A percentile compares a stretch with the other conserved stretches of the same genome.
Evolutionary conservation across 179 eudicot species (phyloP).

Genomic region (Carnegiea gigantea): DNA sequence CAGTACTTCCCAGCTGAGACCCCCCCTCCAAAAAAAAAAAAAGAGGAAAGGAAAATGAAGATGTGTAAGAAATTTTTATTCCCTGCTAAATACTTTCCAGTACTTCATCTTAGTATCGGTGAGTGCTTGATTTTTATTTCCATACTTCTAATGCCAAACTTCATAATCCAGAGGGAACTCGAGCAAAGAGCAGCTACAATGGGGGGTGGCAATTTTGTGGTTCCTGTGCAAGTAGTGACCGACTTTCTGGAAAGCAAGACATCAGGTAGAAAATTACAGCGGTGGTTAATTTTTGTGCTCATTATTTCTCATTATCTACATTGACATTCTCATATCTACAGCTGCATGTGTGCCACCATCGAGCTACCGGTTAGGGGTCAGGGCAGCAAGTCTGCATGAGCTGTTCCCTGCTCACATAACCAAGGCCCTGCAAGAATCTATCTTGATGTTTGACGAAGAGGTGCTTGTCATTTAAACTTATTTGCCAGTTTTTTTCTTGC

Average conservation of each 20-base stretch:
- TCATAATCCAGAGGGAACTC: constrained; percentile 51
- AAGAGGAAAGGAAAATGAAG: no score
- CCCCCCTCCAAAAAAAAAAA: no score
- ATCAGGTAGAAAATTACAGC: constrained; percentile 49
- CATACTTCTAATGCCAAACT: constrained; percentile 14
- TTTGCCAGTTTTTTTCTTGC: background rate
- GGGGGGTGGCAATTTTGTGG: constrained; percentile 85
- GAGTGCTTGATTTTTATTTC: background rate
- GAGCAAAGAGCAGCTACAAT: constrained; percentile 70
- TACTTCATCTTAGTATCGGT: background rate
- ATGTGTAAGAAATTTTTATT: no score
- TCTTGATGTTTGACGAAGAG: constrained; percentile 76
- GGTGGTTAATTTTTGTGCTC: background rate
- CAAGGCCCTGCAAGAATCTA: constrained; percentile 73
- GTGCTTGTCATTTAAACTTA: constrained; percentile 30
- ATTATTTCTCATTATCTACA: background rate
- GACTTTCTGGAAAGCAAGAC: constrained; percentile 74
- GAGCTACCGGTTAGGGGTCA: constrained; percentile 91
- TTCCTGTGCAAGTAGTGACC: constrained; percentile 81
- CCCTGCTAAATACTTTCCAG: no score
- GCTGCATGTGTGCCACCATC: constrained; percentile 68
- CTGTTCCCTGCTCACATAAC: constrained; percentile 72
- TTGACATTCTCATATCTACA: constrained; percentile 32
- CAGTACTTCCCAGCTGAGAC: no score
- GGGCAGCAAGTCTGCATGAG: constrained; percentile 78